These are phyloP conservation scores for Basipetospora sp. DNA, from an alignment of 2,329 filamentous ascomycete species.

Conservation along the genomic window DNA sequence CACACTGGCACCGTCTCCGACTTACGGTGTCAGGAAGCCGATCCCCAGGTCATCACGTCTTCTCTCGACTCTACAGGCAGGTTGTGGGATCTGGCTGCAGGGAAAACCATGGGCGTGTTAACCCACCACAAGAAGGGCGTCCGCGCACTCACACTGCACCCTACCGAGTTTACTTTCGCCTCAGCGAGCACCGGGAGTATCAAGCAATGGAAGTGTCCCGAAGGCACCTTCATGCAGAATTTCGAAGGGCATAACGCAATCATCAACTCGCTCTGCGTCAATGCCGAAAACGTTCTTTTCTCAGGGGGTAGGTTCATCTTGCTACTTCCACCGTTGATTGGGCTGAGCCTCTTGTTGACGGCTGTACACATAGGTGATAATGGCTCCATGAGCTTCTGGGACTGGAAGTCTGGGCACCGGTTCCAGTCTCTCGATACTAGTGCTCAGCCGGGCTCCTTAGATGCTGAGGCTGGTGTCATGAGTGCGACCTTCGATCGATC, in stretches of 20 bases:
- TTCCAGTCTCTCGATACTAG: constrained; percentile 85
- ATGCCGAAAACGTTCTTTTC: constrained; percentile 89
- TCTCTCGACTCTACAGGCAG: constrained; percentile 84
- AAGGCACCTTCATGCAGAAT: constrained; percentile 97
- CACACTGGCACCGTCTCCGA: constrained; percentile 85
- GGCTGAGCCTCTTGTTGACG: too few relatives aligned
- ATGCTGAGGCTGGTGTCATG: constrained; percentile 91
- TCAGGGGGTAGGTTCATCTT: constrained; percentile 46
- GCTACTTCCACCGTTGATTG: too few relatives aligned
- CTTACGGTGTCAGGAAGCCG: constrained; percentile 84
- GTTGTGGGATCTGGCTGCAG: constrained; percentile 89
- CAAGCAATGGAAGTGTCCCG: constrained; percentile 98
- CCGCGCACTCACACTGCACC: constrained; percentile 68
- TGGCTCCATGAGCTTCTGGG: constrained; percentile 93
- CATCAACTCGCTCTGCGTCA: constrained; percentile 85
- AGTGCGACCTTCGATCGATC: constrained; percentile 83
- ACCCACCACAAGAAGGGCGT: constrained; percentile 99
- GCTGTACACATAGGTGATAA: constrained; percentile 50
- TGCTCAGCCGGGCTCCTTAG: constrained; percentile 82
- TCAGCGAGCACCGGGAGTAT: constrained; percentile 83
- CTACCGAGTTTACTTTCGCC: constrained; percentile 90
- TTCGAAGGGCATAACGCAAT: constrained; percentile 94
- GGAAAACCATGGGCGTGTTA: constrained; percentile 87
- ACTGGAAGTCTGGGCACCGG: constrained; percentile 90
- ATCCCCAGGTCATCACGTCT: constrained; percentile 87